Evolutionary conservation across 192 early-diverging fungal genomes (phyloP).

Genomic region (Cetraspora pellucida): DNA sequence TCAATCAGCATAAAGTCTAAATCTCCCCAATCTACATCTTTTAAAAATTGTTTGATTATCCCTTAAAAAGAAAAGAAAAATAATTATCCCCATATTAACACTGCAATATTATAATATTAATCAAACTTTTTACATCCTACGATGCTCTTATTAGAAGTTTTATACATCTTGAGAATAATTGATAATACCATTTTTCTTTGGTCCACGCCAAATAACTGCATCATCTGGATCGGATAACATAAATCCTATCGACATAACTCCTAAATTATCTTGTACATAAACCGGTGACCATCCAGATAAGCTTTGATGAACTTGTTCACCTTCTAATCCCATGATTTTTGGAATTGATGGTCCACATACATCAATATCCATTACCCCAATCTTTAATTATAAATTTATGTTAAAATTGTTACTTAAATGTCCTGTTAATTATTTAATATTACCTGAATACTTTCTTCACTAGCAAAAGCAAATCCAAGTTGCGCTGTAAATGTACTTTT

Average conservation of each 20-base stretch:
- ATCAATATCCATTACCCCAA: conserved; percentile 95
- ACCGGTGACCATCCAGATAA: conserved; percentile 81
- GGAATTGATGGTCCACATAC: conserved; percentile 96
- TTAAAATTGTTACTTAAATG: background rate
- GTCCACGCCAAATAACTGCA: conserved; percentile 94
- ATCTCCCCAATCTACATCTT: conserved; percentile 91
- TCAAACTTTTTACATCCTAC: conserved; percentile 25
- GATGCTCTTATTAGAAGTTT: too few relatives aligned
- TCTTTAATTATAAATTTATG: conserved; percentile 25
- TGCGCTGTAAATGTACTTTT: conserved; percentile 93
- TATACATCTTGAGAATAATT: too few relatives aligned
- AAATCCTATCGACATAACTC: conserved; percentile 93
- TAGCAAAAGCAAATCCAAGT: conserved; percentile 80
- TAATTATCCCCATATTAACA: background rate
- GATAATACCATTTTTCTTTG: conserved; percentile 78
- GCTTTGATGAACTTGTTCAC: conserved; percentile 81
- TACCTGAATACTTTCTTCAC: conserved; percentile 49
- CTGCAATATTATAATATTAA: background rate
- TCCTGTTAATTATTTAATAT: background rate
- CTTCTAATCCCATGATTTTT: conserved; percentile 84
- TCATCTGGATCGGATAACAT: conserved; percentile 85
- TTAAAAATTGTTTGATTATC: conserved; percentile 95
- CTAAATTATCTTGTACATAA: conserved; percentile 77
- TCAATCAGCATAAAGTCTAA: conserved; percentile 93
- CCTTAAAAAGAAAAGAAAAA: conserved; percentile 36